Base-by-base conservation (phyloP, 139 green algal species). In the Auxenochlorella pyrenoidosa region DNA sequence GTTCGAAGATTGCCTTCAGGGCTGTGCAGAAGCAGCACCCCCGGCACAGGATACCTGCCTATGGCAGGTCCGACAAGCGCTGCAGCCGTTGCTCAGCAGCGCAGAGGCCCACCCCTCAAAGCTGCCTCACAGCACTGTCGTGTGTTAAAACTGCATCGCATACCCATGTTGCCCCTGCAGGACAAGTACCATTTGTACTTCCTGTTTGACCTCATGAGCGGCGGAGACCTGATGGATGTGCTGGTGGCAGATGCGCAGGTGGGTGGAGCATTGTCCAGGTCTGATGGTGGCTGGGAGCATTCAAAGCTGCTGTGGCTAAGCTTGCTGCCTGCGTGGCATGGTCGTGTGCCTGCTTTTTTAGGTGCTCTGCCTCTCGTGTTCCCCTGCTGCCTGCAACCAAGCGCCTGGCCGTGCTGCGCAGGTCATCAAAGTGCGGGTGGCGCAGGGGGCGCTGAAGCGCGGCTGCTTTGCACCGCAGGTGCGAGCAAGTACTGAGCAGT, bases 191-290 rank as follows among this genome's bases (percentile, higher is more conserved):
- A 98, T 85, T 90, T 99, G 32, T 99, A 99, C 94, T 97, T 99
- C 54, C 87, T 99, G 79, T 98, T 99, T 88, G 97, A 99, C 90
- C 92, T 98, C 38, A 96, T 99, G 95, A 85, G 93, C 32, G 95
- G 96, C 10, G 97, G 97, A 30, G 97, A 99, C 86, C 91, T 99
- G 47, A 99, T 99, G 97, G 97, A 99, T 87, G 95, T 97, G 85
- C 92, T 98, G 78, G 96, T 98, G 32, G 93, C 94, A 21, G 96
- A 98, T 83, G 97, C 97, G 68, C 93, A 95, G 68, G 68, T 75
- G 68, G 15, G 65, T 2, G 8, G 12, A 30, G 16, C 59, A 28
- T 32, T 12, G 4, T 68, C 59, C 21, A 68, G 13, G 59, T 12
- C 10, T 63, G 54, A 4, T 63, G 54, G 15, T 63, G 54, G 54